Conservation (phyloP, 176 grass and related monocot species). For the Neostapfia colusana region DNA sequence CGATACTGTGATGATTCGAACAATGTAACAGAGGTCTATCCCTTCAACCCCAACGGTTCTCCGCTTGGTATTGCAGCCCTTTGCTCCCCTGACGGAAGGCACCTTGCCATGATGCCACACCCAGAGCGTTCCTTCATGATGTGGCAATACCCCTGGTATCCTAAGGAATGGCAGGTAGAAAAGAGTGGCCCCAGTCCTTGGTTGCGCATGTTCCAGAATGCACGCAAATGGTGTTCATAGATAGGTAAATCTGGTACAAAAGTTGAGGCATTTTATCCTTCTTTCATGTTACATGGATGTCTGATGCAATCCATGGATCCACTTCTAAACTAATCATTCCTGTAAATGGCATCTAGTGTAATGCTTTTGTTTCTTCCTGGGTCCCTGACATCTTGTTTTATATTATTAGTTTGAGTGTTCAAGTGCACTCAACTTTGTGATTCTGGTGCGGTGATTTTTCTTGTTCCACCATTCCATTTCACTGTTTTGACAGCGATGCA, state of each 20-base stretch:
- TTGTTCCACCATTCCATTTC: not conserved
- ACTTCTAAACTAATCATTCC: slow-evolving; percentile 13
- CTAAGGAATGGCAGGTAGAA: slow-evolving; percentile 79
- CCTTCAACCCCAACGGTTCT: slow-evolving; percentile 97
- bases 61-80: slow-evolving; percentile 75
- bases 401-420: not conserved
- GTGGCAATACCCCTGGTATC: slow-evolving; percentile 97
- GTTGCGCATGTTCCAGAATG: slow-evolving; percentile 92
- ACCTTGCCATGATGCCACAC: slow-evolving; percentile 95
- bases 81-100: slow-evolving; percentile 83
- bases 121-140: slow-evolving; percentile 96
- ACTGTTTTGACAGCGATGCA: no score
- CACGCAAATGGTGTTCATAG: slow-evolving; percentile 73
- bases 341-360: not conserved
- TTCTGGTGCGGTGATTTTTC: not conserved
- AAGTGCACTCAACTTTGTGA: not conserved
- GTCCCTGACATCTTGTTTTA: not conserved
- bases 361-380: not conserved
- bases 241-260: slow-evolving; percentile 31
- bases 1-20: slow-evolving; percentile 76
- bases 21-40: slow-evolving; percentile 69
- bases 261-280: not conserved
- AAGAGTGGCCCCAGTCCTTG: slow-evolving; percentile 79
- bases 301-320: not conserved
- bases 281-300: not conserved